A percentile compares a stretch with the other conserved stretches of the same genome.
Conservation (phyloP, 106 monocot genomes). For the Ottelia alismoides region DNA sequence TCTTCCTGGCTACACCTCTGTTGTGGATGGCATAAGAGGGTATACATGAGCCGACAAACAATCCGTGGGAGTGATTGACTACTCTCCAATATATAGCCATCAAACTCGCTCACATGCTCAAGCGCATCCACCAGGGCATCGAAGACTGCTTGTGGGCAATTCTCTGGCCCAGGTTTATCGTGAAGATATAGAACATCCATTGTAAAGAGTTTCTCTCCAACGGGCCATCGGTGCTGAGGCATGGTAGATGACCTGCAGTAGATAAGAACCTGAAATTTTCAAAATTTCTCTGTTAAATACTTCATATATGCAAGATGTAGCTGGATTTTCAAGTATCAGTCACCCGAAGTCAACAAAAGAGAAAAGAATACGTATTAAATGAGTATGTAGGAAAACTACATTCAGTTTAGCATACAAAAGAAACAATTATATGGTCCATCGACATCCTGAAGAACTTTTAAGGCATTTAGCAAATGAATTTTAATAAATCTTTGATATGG, state of each 20-base stretch:
- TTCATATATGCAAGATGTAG: too few relatives aligned
- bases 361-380: too few relatives aligned
- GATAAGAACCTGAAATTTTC: slow-evolving; percentile 55
- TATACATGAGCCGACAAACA: slow-evolving; percentile 46
- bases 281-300: too few relatives aligned
- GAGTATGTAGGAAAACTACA: too few relatives aligned
- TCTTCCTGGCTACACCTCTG: slow-evolving; percentile 80
- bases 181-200: slow-evolving; percentile 84
- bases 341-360: too few relatives aligned
- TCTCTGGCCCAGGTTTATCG: slow-evolving; percentile 78
- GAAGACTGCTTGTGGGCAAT: slow-evolving; percentile 87
- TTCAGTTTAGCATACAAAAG: too few relatives aligned
- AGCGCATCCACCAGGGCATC: slow-evolving; percentile 68
- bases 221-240: slow-evolving; percentile 63
- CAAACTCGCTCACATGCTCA: slow-evolving; percentile 73
- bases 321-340: too few relatives aligned
- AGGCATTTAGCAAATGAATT: too few relatives aligned
- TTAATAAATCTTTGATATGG: too few relatives aligned
- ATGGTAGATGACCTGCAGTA: slow-evolving; percentile 71
- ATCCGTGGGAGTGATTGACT: slow-evolving; percentile 43
- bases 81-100: slow-evolving; percentile 87
- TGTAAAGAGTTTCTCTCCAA: slow-evolving; percentile 65
- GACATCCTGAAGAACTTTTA: too few relatives aligned
- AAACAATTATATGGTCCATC: too few relatives aligned
- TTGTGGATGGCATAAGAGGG: slow-evolving; percentile 64